Conservation (phyloP, 2,329 filamentous ascomycete genomes). For the Epichloe bromicola region DNA sequence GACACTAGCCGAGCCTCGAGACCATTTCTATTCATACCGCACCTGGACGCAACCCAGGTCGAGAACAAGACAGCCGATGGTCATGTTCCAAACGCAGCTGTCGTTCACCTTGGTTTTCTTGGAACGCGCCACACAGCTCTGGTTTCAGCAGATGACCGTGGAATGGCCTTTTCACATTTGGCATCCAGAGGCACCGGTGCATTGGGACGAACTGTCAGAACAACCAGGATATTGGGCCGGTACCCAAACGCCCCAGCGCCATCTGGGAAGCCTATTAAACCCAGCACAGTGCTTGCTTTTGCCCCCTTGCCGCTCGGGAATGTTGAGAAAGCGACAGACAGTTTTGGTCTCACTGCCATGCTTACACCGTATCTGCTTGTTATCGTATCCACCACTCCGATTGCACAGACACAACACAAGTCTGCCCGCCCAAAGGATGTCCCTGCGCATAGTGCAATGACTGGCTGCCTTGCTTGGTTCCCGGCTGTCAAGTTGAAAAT, state of each 20-base stretch:
- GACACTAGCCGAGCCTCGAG: conserved; percentile 71
- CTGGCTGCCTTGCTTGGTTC: conserved; percentile 92
- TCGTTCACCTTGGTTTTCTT: conserved; percentile 88
- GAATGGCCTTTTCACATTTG: conserved; percentile 97
- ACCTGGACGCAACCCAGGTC: conserved; percentile 52
- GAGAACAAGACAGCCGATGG: conserved; percentile 63
- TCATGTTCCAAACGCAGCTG: conserved; percentile 62
- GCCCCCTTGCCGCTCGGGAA: conserved; percentile 87
- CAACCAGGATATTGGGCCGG: conserved; percentile 76
- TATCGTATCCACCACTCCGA: conserved; percentile 90
- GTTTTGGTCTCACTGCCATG: conserved; percentile 84
- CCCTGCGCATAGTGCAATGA: conserved; percentile 79
- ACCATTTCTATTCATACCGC: conserved; percentile 79
- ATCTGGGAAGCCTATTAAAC: conserved; percentile 59
- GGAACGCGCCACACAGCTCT: conserved; percentile 88
- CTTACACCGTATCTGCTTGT: conserved; percentile 91
- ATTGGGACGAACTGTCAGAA: conserved; percentile 75
- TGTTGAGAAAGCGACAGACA: conserved; percentile 75
- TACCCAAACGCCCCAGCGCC: conserved; percentile 63
- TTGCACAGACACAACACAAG: conserved; percentile 95
- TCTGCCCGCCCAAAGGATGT: conserved; percentile 83
- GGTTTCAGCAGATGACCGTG: conserved; percentile 84
- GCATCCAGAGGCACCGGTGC: conserved; percentile 83
- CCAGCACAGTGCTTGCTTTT: conserved; percentile 90
- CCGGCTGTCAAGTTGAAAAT: conserved; percentile 86